Percentiles rank a stretch among this genome's conserved stretches.
Evolutionary conservation across 768 basidiomycete species (phyloP).

Genomic region (Podaxis pistillaris): DNA sequence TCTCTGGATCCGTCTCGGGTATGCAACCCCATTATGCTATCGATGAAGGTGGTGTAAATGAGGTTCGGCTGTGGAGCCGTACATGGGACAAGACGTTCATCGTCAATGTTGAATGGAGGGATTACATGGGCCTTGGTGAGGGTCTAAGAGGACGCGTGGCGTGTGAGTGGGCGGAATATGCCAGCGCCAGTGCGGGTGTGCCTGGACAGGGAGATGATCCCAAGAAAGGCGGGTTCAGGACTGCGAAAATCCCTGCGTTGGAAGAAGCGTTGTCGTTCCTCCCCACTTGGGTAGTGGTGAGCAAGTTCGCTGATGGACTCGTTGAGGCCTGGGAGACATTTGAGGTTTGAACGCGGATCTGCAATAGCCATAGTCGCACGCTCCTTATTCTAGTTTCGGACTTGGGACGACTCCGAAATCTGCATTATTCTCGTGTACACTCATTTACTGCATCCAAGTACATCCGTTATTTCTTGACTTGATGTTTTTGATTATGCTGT

Average conservation of each 20-base stretch:
- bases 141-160: conserved; percentile 44
- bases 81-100: conserved; percentile 53
- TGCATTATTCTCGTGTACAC: not conserved
- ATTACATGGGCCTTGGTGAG: conserved; percentile 13
- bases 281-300: conserved; percentile 66
- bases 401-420: too few species aligned
- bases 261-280: conserved; percentile 66
- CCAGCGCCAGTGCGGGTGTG: conserved; percentile 39
- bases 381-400: too few species aligned
- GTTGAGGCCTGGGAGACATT: conserved; percentile 52
- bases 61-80: conserved; percentile 59
- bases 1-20: conserved; percentile 33
- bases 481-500: too few species aligned
- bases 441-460: too few species aligned
- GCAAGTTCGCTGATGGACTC: conserved; percentile 53
- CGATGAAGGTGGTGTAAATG: conserved; percentile 26
- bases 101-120: conserved; percentile 52
- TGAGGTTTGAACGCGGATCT: conserved; percentile 19
- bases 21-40: conserved; percentile 43
- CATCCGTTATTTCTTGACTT: too few species aligned
- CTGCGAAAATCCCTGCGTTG: conserved; percentile 59
- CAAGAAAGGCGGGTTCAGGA: conserved; percentile 15
- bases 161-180: conserved; percentile 71
- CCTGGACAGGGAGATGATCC: conserved; percentile 37
- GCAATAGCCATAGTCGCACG: too few species aligned